These are phyloP conservation scores for Clonostachys byssicola DNA, from an alignment of 2,329 filamentous ascomycete species.

Conservation along the genomic window DNA sequence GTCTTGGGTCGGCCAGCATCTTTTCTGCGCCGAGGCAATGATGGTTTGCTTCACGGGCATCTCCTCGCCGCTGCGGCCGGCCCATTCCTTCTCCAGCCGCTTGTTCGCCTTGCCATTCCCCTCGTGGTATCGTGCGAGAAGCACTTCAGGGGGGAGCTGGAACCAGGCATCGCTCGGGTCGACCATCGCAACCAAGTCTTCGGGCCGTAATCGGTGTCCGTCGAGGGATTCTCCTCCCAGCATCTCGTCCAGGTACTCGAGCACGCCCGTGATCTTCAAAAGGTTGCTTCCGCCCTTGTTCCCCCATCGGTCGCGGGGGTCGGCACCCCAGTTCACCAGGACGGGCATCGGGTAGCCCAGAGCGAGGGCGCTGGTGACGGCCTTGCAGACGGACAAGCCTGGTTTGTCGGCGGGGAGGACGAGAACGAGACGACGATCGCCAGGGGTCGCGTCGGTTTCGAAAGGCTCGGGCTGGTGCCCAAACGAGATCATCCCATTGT, in stretches of 20 bases:
- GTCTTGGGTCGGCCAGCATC: conserved; percentile 10
- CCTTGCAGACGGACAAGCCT: conserved; percentile 10
- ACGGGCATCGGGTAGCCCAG: conserved; percentile 11
- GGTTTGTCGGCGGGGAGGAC: conserved; percentile 8
- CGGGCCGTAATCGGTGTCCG: conserved; percentile 1
- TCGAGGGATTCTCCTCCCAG: not conserved
- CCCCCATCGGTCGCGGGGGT: conserved; percentile 2
- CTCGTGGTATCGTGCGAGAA: conserved; percentile 13
- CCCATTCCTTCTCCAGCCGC: conserved; percentile 8
- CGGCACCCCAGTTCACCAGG: conserved; percentile 10
- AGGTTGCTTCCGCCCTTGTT: conserved; percentile 7
- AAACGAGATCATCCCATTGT: too few relatives aligned
- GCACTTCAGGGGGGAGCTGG: conserved; percentile 15
- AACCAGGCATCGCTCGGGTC: conserved; percentile 20
- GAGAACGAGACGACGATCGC: conserved; percentile 7
- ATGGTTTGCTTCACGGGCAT: conserved; percentile 14
- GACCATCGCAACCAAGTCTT: conserved; percentile 13
- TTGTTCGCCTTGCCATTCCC: conserved; percentile 7
- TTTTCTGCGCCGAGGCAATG: conserved; percentile 13
- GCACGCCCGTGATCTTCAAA: conserved; percentile 10
- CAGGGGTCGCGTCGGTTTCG: not conserved
- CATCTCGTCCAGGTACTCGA: conserved; percentile 8
- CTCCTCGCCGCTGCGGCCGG: not conserved
- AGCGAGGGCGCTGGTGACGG: conserved; percentile 8
- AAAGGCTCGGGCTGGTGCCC: not conserved